phyloP scores from a whole-genome alignment of 2,329 filamentous ascomycete genomes.

The Alternaria sp. region DNA sequence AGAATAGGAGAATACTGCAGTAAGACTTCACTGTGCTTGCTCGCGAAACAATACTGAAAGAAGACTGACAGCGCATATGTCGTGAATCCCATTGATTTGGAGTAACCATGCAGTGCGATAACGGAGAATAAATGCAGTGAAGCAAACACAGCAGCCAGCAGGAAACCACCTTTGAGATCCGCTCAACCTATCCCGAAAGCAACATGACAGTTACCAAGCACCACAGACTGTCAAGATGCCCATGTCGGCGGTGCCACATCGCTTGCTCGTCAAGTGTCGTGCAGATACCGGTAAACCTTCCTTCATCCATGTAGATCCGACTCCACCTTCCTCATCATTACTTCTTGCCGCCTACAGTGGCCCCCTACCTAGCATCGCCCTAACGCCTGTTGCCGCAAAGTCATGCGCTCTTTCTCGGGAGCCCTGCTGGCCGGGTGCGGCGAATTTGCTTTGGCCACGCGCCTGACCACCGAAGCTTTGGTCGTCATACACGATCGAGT shows the following conservation, averaged over 20 bases:
- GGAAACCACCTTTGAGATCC: neutral
- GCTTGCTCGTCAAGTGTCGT: constrained; percentile 18
- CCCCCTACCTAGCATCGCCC: constrained; percentile 42
- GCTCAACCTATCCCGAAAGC: neutral
- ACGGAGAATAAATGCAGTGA: neutral
- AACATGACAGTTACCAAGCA: neutral
- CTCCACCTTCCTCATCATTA: constrained; percentile 5
- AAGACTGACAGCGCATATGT: constrained; percentile 11
- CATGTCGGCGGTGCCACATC: constrained; percentile 15
- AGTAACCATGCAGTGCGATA: constrained; percentile 6
- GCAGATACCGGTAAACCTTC: constrained; percentile 15
- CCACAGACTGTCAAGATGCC: neutral
- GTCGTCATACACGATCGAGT: constrained; percentile 60
- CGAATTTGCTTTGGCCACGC: constrained; percentile 17
- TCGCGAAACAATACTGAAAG: constrained; percentile 1
- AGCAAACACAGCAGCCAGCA: neutral
- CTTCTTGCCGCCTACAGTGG: constrained; percentile 23
- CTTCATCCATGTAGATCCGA: constrained; percentile 3
- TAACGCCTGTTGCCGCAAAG: constrained; percentile 34
- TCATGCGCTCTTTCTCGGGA: constrained; percentile 20
- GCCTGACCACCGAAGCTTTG: constrained; percentile 45
- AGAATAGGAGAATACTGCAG: neutral
- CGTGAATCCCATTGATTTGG: neutral
- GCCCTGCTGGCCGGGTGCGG: constrained; percentile 4
- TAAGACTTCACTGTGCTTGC: neutral